These are phyloP conservation scores for Collybia sordida DNA, from an alignment of 768 basidiomycete species.

Conservation along the genomic window DNA sequence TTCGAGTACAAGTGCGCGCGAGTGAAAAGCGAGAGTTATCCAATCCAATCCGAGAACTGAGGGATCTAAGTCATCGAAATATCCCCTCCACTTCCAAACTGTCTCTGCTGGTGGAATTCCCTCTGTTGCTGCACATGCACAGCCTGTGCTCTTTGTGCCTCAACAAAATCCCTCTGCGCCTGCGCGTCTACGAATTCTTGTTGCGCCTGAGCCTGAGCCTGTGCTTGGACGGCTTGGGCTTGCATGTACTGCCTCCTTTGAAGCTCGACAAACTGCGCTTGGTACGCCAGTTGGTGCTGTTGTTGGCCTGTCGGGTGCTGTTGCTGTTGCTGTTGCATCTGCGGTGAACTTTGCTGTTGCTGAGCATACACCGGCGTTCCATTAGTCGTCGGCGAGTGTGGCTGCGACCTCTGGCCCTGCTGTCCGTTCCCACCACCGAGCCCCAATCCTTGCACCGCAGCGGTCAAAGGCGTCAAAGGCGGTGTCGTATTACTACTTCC, in stretches of 20 bases:
- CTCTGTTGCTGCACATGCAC: conserved; percentile 3
- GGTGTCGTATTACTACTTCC: conserved; percentile 8
- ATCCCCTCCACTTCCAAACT: conserved; percentile 3
- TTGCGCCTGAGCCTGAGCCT: conserved; percentile 13
- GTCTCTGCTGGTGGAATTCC: conserved; percentile 12
- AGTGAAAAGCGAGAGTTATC: too few relatives aligned
- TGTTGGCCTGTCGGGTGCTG: conserved; percentile 8
- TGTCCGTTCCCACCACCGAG: conserved; percentile 21
- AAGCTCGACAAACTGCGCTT: conserved; percentile 20
- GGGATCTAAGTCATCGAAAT: conserved; percentile 6
- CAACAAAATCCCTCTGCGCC: conserved; percentile 20
- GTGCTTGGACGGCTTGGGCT: conserved; percentile 24
- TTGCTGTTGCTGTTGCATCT: conserved; percentile 8
- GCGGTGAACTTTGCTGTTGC: conserved; percentile 13
- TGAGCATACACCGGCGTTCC: conserved; percentile 20
- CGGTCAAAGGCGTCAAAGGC: conserved; percentile 20
- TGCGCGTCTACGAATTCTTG: conserved; percentile 5
- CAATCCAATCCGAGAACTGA: too few relatives aligned
- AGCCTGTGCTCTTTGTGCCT: conserved; percentile 11
- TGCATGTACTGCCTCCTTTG: conserved; percentile 31
- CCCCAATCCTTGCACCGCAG: conserved; percentile 22
- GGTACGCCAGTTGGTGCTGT: conserved; percentile 18
- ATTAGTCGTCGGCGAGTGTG: conserved; percentile 34
- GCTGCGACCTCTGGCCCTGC: conserved; percentile 24
- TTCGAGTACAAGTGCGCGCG: too few relatives aligned